A percentile compares a stretch with the other conserved stretches of the same genome.
These are phyloP conservation scores for Shiraia bambusicola DNA, from an alignment of 2,329 filamentous ascomycete species.

Conservation along the genomic window DNA sequence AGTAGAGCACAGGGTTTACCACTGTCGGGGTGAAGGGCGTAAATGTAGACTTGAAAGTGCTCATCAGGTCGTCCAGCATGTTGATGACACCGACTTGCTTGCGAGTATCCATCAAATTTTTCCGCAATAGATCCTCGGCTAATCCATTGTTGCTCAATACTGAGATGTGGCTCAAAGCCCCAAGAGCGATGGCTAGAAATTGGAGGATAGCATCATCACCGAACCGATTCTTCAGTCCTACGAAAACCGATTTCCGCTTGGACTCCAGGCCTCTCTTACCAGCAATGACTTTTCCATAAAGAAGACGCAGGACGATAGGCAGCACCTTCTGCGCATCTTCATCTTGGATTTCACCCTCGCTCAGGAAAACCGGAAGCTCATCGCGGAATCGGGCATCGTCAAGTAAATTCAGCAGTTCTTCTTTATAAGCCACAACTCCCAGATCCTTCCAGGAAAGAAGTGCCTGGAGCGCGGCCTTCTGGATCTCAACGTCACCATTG, in stretches of 20 bases:
- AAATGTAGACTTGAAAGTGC: constrained; percentile 76
- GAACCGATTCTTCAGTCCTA: constrained; percentile 73
- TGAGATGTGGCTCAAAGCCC: constrained; percentile 63
- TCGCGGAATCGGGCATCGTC: constrained; percentile 92
- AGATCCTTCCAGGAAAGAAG: constrained; percentile 87
- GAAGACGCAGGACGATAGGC: constrained; percentile 79
- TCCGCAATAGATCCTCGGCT: constrained; percentile 46
- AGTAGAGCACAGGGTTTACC: constrained; percentile 78
- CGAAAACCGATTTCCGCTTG: constrained; percentile 71
- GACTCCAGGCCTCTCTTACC: constrained; percentile 79
- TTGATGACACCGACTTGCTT: constrained; percentile 91
- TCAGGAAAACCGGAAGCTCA: constrained; percentile 85
- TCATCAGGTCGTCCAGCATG: constrained; percentile 85
- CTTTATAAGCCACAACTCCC: constrained; percentile 74
- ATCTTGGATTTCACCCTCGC: constrained; percentile 65
- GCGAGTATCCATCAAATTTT: constrained; percentile 63
- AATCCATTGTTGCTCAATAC: constrained; percentile 57
- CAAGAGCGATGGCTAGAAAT: constrained; percentile 81
- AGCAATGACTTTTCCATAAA: constrained; percentile 88
- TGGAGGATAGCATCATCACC: constrained; percentile 71
- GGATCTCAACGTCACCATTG: constrained; percentile 88
- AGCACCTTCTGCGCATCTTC: constrained; percentile 74
- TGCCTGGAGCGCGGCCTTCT: constrained; percentile 80
- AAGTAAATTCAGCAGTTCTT: constrained; percentile 81
- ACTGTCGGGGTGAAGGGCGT: constrained; percentile 67